Evolutionary conservation across 495 filamentous ascomycete species (phyloP), one percentile per base, ranked within the genome.

Genomic region (Bathelium albidoporum): DNA sequence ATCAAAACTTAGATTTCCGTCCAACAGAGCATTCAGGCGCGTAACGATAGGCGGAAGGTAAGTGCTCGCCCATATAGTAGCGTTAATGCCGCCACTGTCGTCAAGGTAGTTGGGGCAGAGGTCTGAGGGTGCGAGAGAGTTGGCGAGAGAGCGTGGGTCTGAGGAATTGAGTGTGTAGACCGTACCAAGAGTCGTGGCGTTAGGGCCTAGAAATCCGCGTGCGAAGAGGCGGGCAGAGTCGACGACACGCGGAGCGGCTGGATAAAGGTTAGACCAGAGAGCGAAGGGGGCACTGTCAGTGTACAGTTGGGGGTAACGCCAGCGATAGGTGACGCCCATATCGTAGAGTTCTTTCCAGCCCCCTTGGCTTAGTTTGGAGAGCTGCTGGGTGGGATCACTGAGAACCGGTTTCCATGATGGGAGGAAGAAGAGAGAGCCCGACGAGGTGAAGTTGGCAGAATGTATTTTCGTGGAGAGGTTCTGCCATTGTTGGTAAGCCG

Each of bases 181-280:
- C 11, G 72, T 78, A 9, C 81, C 82, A 11, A 76, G 73, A 16
- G 49, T 55, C 2, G 49, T 55, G 69, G 81, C 77, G 58, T 75
- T 75, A 22, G 76, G 72, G 11, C 80, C 80, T 2, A 84, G 71
- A 63, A 80, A 84, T 20, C 82, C 82, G 14, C 77, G 73, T 41
- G 80, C 74, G 65, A 84, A 84, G 61, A 81, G 77, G 49, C 77
- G 72, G 32, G 82, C 78, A 66, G 80, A 78, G 71, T 83, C 71
- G 60, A 85, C 76, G 4, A 81, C 79, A 11, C 75, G 75, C 24
- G 62, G 59, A 32, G 64, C 64, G 12, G 60, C 49, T 44, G 77
- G 74, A 66, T 84, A 84, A 58, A 81, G 76, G 65, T 86, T 86
- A 4, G 80, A 79, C 82, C 82, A 86, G 11, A 81, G 71, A 7